Evolutionary conservation across 345 rosid genomes (phyloP).

Genomic region (Abelmoschus esculentus): DNA sequence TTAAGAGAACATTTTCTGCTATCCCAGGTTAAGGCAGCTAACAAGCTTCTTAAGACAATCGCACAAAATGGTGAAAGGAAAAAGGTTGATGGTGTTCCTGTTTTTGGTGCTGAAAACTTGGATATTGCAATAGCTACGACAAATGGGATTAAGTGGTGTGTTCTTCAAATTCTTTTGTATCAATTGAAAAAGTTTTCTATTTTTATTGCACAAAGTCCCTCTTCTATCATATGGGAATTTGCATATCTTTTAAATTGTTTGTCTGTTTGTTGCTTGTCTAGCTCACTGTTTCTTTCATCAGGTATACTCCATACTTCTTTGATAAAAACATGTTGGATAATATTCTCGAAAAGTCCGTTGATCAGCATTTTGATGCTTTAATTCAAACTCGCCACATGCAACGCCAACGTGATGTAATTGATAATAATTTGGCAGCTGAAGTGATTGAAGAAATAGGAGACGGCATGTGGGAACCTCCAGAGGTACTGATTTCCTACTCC

Average conservation of each 20-base stretch:
- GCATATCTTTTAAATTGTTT: neutral
- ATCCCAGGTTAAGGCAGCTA: constrained; percentile 82
- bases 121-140: constrained; percentile 93
- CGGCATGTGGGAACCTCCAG: constrained; percentile 80
- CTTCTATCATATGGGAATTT: neutral
- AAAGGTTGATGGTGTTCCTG: constrained; percentile 85
- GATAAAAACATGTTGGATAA: constrained; percentile 84
- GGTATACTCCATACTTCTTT: constrained; percentile 98
- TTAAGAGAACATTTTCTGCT: neutral
- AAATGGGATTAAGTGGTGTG: constrained; percentile 85
- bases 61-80: constrained; percentile 43
- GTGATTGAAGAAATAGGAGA: constrained; percentile 88
- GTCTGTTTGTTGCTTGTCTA: constrained; percentile 12
- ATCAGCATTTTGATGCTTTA: constrained; percentile 79
- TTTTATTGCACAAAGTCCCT: neutral
- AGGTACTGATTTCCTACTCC: constrained; percentile 41
- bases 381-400: constrained; percentile 86
- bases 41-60: constrained; percentile 65
- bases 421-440: constrained; percentile 68
- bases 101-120: constrained; percentile 83
- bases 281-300: constrained; percentile 22
- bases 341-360: constrained; percentile 93
- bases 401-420: constrained; percentile 71
- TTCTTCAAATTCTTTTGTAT: constrained; percentile 8
- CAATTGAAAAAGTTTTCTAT: neutral